phyloP scores from a whole-genome alignment of 306 rosid genomes.

The Corylus americana region DNA sequence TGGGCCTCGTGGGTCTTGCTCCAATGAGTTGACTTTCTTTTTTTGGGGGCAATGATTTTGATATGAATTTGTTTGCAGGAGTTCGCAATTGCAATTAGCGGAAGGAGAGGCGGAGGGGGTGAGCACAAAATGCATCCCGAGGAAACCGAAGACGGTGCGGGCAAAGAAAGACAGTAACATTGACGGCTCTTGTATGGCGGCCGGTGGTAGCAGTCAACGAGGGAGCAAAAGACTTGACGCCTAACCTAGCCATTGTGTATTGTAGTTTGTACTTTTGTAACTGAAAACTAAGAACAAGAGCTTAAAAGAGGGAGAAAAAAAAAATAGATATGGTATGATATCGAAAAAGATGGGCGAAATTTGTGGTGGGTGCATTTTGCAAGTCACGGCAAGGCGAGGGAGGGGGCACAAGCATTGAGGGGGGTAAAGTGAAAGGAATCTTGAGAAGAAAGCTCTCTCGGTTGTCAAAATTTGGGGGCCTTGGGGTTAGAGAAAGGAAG shows the following conservation, averaged over 20 bases:
- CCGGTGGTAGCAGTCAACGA: conserved; percentile 34
- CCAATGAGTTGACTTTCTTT: conserved; percentile 5
- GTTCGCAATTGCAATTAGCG: conserved; percentile 57
- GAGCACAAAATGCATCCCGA: conserved; percentile 83
- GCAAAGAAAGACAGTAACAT: conserved; percentile 45
- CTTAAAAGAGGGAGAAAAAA: conserved; percentile 15
- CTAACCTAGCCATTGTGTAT: conserved; percentile 20
- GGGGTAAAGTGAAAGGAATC: conserved; percentile 19
- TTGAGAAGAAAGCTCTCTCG: conserved; percentile 13
- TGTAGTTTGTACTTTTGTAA: conserved; percentile 24
- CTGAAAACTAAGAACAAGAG: conserved; percentile 15
- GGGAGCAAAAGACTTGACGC: conserved; percentile 61
- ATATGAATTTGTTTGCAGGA: conserved; percentile 42
- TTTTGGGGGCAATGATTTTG: neutral
- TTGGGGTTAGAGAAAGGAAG: conserved; percentile 7
- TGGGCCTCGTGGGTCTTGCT: neutral
- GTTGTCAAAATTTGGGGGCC: conserved; percentile 11
- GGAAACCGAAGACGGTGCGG: conserved; percentile 55
- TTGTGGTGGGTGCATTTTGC: conserved; percentile 21
- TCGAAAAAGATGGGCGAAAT: conserved; percentile 27
- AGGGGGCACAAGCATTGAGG: conserved; percentile 31
- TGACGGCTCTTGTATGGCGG: conserved; percentile 26
- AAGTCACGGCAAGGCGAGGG: conserved; percentile 36
- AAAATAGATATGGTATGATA: conserved; percentile 22
- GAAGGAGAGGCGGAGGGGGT: conserved; percentile 53